A percentile compares a stretch with the other conserved stretches of the same genome.
phyloP scores from a whole-genome alignment of 2,329 filamentous ascomycete species.

The Calonectria pteridis region DNA sequence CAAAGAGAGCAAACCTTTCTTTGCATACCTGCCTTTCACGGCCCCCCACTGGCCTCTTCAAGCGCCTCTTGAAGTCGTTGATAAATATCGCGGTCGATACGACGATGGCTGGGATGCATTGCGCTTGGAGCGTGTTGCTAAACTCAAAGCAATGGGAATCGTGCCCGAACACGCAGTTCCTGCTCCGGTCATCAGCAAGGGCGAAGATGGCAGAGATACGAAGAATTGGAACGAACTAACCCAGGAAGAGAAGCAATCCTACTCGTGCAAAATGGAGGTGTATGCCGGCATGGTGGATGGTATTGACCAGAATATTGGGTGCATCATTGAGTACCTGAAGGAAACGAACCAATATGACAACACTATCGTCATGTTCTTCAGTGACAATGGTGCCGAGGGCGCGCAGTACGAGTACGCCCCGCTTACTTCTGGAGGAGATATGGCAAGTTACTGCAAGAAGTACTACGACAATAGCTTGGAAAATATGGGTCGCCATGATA shows the following conservation, averaged over 20 bases:
- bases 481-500: not conserved
- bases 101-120: slow-evolving; percentile 70
- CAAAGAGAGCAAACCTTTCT: slow-evolving; percentile 42
- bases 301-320: slow-evolving; percentile 70
- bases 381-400: not conserved
- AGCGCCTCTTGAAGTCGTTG: slow-evolving; percentile 64
- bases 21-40: slow-evolving; percentile 57
- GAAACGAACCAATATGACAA: not conserved
- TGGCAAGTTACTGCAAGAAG: not conserved
- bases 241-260: slow-evolving; percentile 59
- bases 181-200: slow-evolving; percentile 56
- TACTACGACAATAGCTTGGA: slow-evolving; percentile 3
- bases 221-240: slow-evolving; percentile 58
- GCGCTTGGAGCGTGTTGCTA: slow-evolving; percentile 62
- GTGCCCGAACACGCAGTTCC: slow-evolving; percentile 61
- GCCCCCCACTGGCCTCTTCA: slow-evolving; percentile 74
- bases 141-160: slow-evolving; percentile 68
- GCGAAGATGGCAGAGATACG: slow-evolving; percentile 50
- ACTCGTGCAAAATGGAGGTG: slow-evolving; percentile 68
- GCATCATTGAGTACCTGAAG: not conserved
- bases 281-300: slow-evolving; percentile 74
- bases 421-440: not conserved
- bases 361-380: not conserved
- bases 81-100: slow-evolving; percentile 69
- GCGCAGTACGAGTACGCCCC: slow-evolving; percentile 1